Evolutionary conservation across 306 rosid species (phyloP).

Genomic region (Ochetophila trinervis): DNA sequence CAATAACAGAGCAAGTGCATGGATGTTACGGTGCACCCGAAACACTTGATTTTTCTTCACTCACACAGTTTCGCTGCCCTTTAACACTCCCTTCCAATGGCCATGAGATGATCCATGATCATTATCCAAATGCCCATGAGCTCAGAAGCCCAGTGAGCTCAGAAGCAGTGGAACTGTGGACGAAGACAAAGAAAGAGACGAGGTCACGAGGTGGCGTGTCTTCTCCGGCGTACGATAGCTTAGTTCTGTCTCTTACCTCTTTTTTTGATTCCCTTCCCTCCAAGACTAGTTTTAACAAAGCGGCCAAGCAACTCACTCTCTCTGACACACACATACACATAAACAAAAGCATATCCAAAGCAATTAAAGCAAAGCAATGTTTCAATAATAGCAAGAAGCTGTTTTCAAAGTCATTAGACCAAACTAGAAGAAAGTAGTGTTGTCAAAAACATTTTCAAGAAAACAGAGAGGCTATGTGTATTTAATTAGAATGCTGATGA

Average conservation of each 20-base stretch:
- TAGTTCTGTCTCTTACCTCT: not conserved
- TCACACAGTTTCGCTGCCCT: not conserved
- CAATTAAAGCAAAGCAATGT: slow-evolving; percentile 22
- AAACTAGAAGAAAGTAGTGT: slow-evolving; percentile 12
- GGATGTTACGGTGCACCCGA: not conserved
- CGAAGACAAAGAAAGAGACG: slow-evolving; percentile 4
- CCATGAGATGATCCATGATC: not conserved
- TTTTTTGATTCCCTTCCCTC: slow-evolving; percentile 30
- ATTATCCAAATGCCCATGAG: not conserved
- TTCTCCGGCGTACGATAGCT: slow-evolving; percentile 11
- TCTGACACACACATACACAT: not conserved
- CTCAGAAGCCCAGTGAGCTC: not conserved
- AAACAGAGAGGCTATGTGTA: not conserved
- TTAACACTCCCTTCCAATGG: too few relatives aligned
- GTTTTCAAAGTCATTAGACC: not conserved
- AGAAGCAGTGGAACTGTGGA: slow-evolving; percentile 9
- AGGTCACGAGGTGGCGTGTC: slow-evolving; percentile 18
- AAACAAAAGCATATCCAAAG: too few relatives aligned
- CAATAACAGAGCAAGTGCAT: not conserved
- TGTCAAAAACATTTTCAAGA: too few relatives aligned
- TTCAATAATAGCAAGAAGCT: slow-evolving; percentile 22
- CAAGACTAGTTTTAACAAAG: slow-evolving; percentile 18
- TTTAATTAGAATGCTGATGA: too few relatives aligned
- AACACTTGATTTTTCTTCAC: not conserved
- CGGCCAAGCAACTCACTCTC: slow-evolving; percentile 38